Evolutionary conservation across 306 rosid species (phyloP).

Genomic region (Morella rubra): DNA sequence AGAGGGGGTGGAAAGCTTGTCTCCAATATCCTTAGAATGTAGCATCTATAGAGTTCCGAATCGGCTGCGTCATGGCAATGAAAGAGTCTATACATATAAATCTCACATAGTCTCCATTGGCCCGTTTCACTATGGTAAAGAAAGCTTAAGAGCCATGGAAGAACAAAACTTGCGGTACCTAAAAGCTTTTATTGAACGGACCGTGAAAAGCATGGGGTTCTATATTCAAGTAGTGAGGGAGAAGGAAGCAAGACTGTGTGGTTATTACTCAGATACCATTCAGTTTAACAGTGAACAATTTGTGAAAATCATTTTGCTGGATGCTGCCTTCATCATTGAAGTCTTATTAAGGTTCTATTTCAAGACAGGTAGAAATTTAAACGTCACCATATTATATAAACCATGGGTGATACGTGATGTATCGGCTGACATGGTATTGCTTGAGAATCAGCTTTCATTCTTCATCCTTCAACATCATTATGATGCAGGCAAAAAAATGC

Average conservation of each 20-base stretch:
- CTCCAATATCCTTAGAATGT: conserved; percentile 16
- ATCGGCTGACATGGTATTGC: too few species aligned
- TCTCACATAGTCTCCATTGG: conserved; percentile 40
- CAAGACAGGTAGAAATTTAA: too few species aligned
- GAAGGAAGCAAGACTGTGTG: conserved; percentile 12
- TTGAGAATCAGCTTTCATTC: too few species aligned
- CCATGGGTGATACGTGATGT: too few species aligned
- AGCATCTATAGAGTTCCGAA: conserved; percentile 36
- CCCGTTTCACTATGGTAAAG: conserved; percentile 32
- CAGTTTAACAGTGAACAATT: too few species aligned
- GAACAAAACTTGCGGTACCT: conserved; percentile 33
- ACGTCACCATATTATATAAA: too few species aligned
- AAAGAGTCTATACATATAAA: conserved; percentile 33
- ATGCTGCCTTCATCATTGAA: too few species aligned
- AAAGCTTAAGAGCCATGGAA: conserved; percentile 36
- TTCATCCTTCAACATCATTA: too few species aligned
- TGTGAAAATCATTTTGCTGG: too few species aligned
- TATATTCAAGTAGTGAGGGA: conserved; percentile 6
- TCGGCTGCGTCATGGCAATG: conserved; percentile 3
- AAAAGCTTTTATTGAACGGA: conserved; percentile 23
- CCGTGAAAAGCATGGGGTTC: not conserved
- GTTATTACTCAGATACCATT: conserved; percentile 26
- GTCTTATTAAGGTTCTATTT: too few species aligned
- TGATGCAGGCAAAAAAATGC: too few species aligned
- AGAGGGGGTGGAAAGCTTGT: not conserved